These are phyloP conservation scores for Lagenaria siceraria DNA, from an alignment of 306 rosid genomes.

Conservation along the genomic window DNA sequence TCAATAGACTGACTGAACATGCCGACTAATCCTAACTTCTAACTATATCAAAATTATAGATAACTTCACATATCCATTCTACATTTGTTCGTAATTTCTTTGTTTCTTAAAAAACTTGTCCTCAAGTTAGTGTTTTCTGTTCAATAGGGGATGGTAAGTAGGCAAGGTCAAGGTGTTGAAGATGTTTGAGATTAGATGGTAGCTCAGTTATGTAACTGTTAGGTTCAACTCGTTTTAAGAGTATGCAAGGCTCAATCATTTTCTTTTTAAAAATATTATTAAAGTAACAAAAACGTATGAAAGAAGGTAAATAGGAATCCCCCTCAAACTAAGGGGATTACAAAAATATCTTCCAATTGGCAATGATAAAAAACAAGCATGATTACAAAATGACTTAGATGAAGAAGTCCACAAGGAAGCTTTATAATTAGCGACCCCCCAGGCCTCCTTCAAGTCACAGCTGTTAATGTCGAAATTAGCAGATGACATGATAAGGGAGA, in stretches of 20 bases:
- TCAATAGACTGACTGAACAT: background rate
- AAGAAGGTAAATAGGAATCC: background rate
- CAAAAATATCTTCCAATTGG: background rate
- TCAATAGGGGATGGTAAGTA: background rate
- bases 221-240: background rate
- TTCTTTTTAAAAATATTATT: background rate
- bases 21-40: background rate
- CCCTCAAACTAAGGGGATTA: background rate
- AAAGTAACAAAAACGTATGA: no score
- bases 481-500: background rate
- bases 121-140: background rate
- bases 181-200: background rate
- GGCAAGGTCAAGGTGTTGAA: background rate
- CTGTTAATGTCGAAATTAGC: background rate
- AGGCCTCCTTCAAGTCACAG: background rate
- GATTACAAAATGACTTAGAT: background rate
- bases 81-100: background rate
- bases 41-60: background rate
- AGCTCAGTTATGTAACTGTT: background rate
- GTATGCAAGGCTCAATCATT: background rate
- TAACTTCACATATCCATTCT: background rate
- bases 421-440: no score
- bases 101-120: background rate
- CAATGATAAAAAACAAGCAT: background rate
- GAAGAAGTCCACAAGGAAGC: background rate